A percentile compares a stretch with the other conserved stretches of the same genome.
Conservation (phyloP, 2,329 filamentous ascomycete species). For the Arachnomyces sp. region DNA sequence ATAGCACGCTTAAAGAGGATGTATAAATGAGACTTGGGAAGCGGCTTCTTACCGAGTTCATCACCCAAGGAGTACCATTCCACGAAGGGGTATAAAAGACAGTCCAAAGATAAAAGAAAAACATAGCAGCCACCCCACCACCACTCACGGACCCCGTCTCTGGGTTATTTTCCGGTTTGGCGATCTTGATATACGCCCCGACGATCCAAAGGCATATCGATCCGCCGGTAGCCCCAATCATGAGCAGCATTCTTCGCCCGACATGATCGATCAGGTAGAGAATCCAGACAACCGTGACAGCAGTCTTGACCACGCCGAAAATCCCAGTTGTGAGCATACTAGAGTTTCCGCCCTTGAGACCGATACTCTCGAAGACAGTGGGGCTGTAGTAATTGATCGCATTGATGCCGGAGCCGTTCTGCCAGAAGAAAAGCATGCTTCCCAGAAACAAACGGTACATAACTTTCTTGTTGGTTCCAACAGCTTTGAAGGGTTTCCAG, state of each 20-base stretch:
- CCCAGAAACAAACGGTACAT: slow-evolving; percentile 67
- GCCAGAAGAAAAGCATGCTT: slow-evolving; percentile 66
- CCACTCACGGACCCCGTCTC: slow-evolving; percentile 13
- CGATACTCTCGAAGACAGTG: slow-evolving; percentile 59
- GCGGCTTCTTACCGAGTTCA: slow-evolving; percentile 45
- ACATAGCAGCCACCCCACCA: slow-evolving; percentile 36
- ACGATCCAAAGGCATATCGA: slow-evolving; percentile 36
- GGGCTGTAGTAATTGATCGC: slow-evolving; percentile 70
- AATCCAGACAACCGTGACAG: slow-evolving; percentile 60
- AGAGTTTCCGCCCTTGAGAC: slow-evolving; percentile 51
- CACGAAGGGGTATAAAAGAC: slow-evolving; percentile 63
- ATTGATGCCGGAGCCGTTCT: slow-evolving; percentile 70
- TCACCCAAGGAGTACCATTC: slow-evolving; percentile 69
- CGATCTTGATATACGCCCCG: slow-evolving; percentile 29
- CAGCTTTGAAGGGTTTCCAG: slow-evolving; percentile 60
- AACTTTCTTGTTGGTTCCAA: slow-evolving; percentile 48
- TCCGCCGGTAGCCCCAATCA: slow-evolving; percentile 57
- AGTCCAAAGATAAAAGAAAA: slow-evolving; percentile 68
- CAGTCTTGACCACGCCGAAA: slow-evolving; percentile 68
- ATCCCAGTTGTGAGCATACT: slow-evolving; percentile 62
- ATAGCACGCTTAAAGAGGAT: too few species aligned
- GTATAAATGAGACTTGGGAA: slow-evolving; percentile 3
- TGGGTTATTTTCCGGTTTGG: slow-evolving; percentile 22
- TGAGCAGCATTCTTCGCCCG: slow-evolving; percentile 54
- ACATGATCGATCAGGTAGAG: slow-evolving; percentile 59